Evolutionary conservation across 192 early-diverging fungal genomes (phyloP), one percentile per base, ranked within the genome.

Genomic region (Gamsiella multidivaricata): DNA sequence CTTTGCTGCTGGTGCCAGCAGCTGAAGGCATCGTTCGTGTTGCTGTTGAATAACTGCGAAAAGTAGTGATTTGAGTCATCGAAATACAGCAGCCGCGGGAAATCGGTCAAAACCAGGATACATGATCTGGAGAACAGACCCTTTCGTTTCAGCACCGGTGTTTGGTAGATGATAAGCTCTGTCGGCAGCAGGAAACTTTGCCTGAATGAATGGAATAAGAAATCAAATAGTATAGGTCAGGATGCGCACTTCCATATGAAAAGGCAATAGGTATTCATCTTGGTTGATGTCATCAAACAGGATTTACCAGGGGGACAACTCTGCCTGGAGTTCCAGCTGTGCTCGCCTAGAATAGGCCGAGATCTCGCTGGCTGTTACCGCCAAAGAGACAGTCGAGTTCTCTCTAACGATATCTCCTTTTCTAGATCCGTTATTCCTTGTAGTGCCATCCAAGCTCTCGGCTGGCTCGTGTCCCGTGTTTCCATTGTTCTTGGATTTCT

Each of bases 81-180:
- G 55, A 88, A 84, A 56, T 91, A 90, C 3, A 87, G 57, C 47
- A 94, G 72, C 5, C 92, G 84, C 32, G 91, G 91, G 33, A 80
- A 70, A 60, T 92, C 89, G 2, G 91, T 92, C 53, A 94, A 69
- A n/a, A 92, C 80, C 34, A 94, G 51, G 33, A 87, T 83, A 17
- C 87, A 51, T 39, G 86, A 88, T 49, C 87, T 91, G 12, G 84
- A 76, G 43, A 86, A 84, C 29, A 84, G 60, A 20, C 88, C 85
- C 46, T 87, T 87, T 5, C 89, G 82, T 63, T 87, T 87, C 36
- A 73, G 58, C 2, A 93, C 87, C 18, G 73, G 82, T 9, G 89
- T 87, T 15, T 82, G 81, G 41, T 84, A 83, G 46, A 93, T 46
- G 26, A 93, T 84, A 6, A 91, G 60, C 71, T 93, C 92, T 11